These are phyloP conservation scores for Pestalotiopsis sp. DNA, from an alignment of 2,329 filamentous ascomycete species.

Conservation along the genomic window DNA sequence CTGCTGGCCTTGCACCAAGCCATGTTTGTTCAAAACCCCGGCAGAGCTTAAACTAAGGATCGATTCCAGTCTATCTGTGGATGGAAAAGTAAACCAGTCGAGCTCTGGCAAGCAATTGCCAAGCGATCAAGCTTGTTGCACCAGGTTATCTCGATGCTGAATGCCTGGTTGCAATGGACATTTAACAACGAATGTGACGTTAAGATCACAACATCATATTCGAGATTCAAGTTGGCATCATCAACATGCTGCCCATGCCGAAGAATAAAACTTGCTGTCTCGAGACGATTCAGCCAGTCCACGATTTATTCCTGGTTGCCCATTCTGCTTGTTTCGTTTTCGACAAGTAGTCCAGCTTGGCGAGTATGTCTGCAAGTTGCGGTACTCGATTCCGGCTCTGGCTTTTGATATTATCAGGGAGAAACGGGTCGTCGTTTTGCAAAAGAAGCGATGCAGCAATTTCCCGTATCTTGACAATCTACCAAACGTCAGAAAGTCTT, in stretches of 20 bases:
- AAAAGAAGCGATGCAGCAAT: constrained; percentile 25
- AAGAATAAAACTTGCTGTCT: not conserved
- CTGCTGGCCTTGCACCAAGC: no score
- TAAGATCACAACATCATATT: no score
- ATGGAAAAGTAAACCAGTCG: no score
- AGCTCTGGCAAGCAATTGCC: no score
- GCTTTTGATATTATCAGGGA: not conserved
- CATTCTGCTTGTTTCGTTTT: not conserved
- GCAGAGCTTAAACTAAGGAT: no score
- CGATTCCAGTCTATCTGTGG: no score
- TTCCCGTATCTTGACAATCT: constrained; percentile 25
- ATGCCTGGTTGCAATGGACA: no score
- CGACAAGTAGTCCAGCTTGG: not conserved
- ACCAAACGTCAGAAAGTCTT: not conserved
- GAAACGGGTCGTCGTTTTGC: not conserved
- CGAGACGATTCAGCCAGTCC: not conserved
- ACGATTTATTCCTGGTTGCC: not conserved
- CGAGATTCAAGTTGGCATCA: not conserved
- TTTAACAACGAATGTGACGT: no score
- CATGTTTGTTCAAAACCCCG: no score
- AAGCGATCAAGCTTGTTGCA: no score
- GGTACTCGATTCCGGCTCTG: not conserved
- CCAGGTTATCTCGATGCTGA: no score
- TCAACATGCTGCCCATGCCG: not conserved
- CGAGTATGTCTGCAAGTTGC: not conserved